Conservation (phyloP, 257 asterid species). For the Solanum paucissectum region DNA sequence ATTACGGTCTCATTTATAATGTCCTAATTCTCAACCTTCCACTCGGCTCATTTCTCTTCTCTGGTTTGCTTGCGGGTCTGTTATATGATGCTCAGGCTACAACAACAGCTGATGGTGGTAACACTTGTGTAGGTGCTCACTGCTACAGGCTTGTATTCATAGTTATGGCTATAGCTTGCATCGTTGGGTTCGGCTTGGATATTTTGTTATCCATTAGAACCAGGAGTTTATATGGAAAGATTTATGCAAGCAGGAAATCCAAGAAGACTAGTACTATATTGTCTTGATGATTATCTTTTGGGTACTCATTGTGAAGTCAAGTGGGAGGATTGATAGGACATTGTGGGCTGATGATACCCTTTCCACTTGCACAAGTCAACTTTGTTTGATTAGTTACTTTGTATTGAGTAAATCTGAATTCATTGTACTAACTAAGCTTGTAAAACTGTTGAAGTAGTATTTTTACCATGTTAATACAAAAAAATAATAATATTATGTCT, state of each 20-base stretch:
- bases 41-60: constrained; percentile 38
- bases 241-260: constrained; percentile 21
- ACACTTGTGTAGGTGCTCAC: constrained; percentile 27
- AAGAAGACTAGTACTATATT: constrained; percentile 9
- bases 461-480: not conserved
- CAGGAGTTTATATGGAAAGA: constrained; percentile 16
- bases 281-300: not conserved
- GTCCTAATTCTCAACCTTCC: constrained; percentile 36
- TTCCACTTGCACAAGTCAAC: not conserved
- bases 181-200: constrained; percentile 31
- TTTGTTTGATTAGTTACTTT: not conserved
- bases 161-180: constrained; percentile 31
- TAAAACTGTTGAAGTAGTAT: not conserved
- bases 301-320: not conserved
- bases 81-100: constrained; percentile 29
- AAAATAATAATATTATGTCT: not conserved
- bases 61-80: constrained; percentile 36
- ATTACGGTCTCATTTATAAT: constrained; percentile 33
- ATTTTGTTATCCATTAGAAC: constrained; percentile 21
- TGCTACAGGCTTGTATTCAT: constrained; percentile 37
- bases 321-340: not conserved
- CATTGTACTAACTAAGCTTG: not conserved
- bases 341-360: not conserved
- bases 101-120: constrained; percentile 22
- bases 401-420: not conserved